These are phyloP conservation scores for Paracoccidioides lutzii DNA, from an alignment of 2,329 filamentous ascomycete genomes.

Conservation along the genomic window DNA sequence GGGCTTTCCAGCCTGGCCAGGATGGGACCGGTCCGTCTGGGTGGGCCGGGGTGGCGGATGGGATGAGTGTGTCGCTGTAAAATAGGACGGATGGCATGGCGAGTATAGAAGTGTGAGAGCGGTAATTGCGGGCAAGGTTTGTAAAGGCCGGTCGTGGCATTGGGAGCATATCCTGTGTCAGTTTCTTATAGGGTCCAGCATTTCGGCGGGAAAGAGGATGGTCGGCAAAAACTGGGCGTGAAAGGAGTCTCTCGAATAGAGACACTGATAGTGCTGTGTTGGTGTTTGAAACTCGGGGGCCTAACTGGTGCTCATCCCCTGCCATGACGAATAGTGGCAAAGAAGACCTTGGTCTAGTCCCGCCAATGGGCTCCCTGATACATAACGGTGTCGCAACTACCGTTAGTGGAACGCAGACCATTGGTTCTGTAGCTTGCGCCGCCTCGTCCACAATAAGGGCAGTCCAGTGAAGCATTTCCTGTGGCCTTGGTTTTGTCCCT, in stretches of 20 bases:
- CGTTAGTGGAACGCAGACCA: conserved; percentile 29
- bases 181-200: conserved; percentile 10
- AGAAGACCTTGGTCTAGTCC: conserved; percentile 1
- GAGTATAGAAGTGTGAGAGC: conserved; percentile 35
- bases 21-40: conserved; percentile 10
- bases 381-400: conserved; percentile 27
- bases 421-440: conserved; percentile 34
- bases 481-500: conserved; percentile 4
- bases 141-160: conserved; percentile 32
- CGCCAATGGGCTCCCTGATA: conserved; percentile 3
- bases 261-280: conserved; percentile 23
- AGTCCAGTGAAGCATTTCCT: conserved; percentile 28
- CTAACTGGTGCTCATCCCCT: conserved; percentile 35
- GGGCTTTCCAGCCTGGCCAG: conserved; percentile 26
- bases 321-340: conserved; percentile 34
- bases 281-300: conserved; percentile 26
- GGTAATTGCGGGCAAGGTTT: conserved; percentile 35
- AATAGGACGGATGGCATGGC: conserved; percentile 30
- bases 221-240: conserved; percentile 24
- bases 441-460: conserved; percentile 36
- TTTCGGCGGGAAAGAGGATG: conserved; percentile 29
- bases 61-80: conserved; percentile 34
- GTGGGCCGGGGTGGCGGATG: conserved; percentile 19
- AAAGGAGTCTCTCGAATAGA: conserved; percentile 31
- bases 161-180: conserved; percentile 23